Evolutionary conservation across 495 filamentous ascomycete species (phyloP).

Genomic region (Penicillium manginii): DNA sequence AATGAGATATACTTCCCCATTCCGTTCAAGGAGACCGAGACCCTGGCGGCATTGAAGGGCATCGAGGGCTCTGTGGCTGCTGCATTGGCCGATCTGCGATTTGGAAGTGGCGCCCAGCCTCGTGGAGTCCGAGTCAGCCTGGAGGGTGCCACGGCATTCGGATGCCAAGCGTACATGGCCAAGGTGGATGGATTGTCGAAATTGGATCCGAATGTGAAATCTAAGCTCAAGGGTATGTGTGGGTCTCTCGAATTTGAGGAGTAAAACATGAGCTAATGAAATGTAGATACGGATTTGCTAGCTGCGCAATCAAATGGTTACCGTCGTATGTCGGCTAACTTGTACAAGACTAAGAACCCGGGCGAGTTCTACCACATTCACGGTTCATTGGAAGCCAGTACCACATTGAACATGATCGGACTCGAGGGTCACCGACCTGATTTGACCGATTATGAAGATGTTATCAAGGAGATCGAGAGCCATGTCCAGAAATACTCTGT

Average conservation of each 20-base stretch:
- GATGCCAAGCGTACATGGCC: constrained; percentile 73
- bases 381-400: constrained; percentile 72
- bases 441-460: constrained; percentile 66
- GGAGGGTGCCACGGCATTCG: constrained; percentile 66
- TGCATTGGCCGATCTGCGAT: constrained; percentile 63
- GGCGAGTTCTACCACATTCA: constrained; percentile 78
- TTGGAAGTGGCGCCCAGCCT: constrained; percentile 36
- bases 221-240: constrained; percentile 62
- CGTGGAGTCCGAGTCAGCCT: constrained; percentile 60
- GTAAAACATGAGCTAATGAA: constrained; percentile 20
- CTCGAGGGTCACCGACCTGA: constrained; percentile 64
- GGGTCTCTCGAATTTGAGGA: neutral
- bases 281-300: constrained; percentile 69
- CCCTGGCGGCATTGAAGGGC: constrained; percentile 67
- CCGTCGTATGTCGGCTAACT: constrained; percentile 72
- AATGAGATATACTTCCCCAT: constrained; percentile 60
- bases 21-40: constrained; percentile 73
- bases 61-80: constrained; percentile 70
- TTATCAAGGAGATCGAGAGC: constrained; percentile 67
- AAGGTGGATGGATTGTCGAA: constrained; percentile 73
- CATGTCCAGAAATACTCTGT: constrained; percentile 66
- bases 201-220: constrained; percentile 59
- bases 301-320: constrained; percentile 73
- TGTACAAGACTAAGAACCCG: constrained; percentile 69
- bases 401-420: constrained; percentile 72